Evolutionary conservation across 306 rosid species (phyloP).

Genomic region (Arachis stenosperma): DNA sequence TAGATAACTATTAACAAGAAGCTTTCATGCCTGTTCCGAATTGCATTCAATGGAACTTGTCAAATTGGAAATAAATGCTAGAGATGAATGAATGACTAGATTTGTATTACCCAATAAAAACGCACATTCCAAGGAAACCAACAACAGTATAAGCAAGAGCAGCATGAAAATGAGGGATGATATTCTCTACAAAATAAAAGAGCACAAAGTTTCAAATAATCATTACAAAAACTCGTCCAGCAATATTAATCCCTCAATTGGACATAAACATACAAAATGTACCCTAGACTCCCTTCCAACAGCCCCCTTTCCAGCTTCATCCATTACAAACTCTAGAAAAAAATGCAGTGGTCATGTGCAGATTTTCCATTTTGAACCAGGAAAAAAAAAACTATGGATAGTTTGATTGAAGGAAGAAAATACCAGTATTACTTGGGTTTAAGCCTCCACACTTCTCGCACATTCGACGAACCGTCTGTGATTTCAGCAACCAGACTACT

Average conservation of each 20-base stretch:
- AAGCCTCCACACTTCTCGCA: constrained; percentile 95
- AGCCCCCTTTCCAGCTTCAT: background rate
- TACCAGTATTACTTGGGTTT: constrained; percentile 55
- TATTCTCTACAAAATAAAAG: background rate
- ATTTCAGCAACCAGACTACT: constrained; percentile 73
- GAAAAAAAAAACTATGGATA: background rate
- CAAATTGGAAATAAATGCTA: background rate
- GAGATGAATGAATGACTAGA: background rate
- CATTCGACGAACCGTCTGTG: constrained; percentile 91
- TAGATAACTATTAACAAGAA: background rate
- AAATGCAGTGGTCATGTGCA: background rate
- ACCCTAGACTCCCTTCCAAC: constrained; percentile 13
- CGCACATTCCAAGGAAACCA: background rate
- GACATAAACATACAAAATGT: background rate
- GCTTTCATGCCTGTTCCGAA: background rate
- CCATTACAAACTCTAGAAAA: background rate
- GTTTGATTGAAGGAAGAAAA: constrained; percentile 14
- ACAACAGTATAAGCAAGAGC: background rate
- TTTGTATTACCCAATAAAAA: constrained; percentile 5
- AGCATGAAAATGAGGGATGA: constrained; percentile 11
- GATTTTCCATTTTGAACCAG: constrained; percentile 1
- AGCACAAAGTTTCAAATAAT: background rate
- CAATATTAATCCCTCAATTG: constrained; percentile 1
- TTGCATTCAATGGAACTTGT: background rate
- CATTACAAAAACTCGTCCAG: background rate